phyloP scores from a whole-genome alignment of 2,329 filamentous ascomycete species.

The Metarhizium humberi region DNA sequence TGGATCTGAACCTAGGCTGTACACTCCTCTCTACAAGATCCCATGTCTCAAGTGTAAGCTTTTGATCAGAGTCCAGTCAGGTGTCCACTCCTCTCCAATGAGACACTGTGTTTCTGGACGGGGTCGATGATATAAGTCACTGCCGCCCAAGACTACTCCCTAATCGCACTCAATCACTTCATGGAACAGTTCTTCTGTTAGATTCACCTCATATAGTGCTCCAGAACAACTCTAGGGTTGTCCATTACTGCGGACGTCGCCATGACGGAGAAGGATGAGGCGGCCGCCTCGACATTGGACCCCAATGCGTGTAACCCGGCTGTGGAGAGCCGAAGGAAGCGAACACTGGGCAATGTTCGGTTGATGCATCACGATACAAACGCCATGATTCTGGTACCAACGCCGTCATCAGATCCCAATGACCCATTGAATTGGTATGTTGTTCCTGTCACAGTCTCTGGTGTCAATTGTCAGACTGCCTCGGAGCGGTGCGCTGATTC shows the following conservation, averaged over 20 bases:
- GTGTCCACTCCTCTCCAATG: too few relatives aligned
- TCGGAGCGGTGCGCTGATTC: background rate
- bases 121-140: too few relatives aligned
- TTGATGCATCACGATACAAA: conserved; percentile 32
- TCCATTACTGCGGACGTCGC: background rate
- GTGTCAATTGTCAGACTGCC: background rate
- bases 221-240: too few relatives aligned
- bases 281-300: conserved; percentile 5
- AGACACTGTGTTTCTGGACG: too few relatives aligned
- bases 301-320: conserved; percentile 3
- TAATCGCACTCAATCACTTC: too few relatives aligned
- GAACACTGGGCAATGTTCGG: conserved; percentile 31
- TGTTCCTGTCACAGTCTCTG: conserved; percentile 1
- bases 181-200: too few relatives aligned
- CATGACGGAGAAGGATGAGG: conserved; percentile 2
- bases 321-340: conserved; percentile 9
- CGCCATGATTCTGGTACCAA: conserved; percentile 38
- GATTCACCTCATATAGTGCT: too few relatives aligned
- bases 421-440: conserved; percentile 38
- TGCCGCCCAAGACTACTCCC: too few relatives aligned
- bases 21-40: too few relatives aligned
- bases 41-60: too few relatives aligned
- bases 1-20: too few relatives aligned
- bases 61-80: too few relatives aligned
- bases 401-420: conserved; percentile 7